phyloP scores from a whole-genome alignment of 192 early-diverging fungal species.

The Borealophlyctis nickersoniae region DNA sequence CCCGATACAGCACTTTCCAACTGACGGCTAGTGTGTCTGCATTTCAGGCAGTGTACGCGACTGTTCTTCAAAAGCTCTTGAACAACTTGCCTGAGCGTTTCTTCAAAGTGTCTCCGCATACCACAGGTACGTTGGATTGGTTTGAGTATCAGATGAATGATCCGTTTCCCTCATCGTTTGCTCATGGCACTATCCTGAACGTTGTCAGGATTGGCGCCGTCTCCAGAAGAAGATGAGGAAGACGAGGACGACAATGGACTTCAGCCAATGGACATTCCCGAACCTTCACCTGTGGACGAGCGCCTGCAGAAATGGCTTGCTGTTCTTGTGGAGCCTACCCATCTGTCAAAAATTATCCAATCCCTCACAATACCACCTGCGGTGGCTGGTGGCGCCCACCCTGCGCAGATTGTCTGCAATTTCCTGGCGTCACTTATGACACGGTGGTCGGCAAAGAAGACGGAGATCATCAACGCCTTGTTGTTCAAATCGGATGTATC shows the following conservation, averaged over 20 bases:
- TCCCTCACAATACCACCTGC: neutral
- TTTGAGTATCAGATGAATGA: too few relatives aligned
- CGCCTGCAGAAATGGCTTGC: slow-evolving; percentile 41
- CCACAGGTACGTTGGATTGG: too few relatives aligned
- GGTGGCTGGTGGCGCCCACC: too few relatives aligned
- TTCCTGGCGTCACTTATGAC: slow-evolving; percentile 57
- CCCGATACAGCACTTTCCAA: slow-evolving; percentile 25
- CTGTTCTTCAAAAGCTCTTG: slow-evolving; percentile 15
- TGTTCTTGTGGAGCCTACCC: slow-evolving; percentile 32
- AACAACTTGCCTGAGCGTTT: slow-evolving; percentile 14
- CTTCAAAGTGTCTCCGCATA: too few relatives aligned
- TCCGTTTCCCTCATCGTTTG: too few relatives aligned
- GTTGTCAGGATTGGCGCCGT: too few relatives aligned
- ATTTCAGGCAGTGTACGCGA: slow-evolving; percentile 12
- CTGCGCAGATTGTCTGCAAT: slow-evolving; percentile 34
- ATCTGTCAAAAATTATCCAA: slow-evolving; percentile 32
- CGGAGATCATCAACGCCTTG: slow-evolving; percentile 47
- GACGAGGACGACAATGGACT: slow-evolving; percentile 42
- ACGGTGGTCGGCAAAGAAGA: slow-evolving; percentile 55
- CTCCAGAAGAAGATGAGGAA: slow-evolving; percentile 42
- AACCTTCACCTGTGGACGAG: too few relatives aligned
- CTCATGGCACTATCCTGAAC: too few relatives aligned
- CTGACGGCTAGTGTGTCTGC: too few relatives aligned
- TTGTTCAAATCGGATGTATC: slow-evolving; percentile 39
- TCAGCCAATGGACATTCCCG: too few relatives aligned